Percentiles rank a stretch among this genome's conserved stretches.
Conservation (phyloP, 495 filamentous ascomycete species). For the Xylaria cubensis region DNA sequence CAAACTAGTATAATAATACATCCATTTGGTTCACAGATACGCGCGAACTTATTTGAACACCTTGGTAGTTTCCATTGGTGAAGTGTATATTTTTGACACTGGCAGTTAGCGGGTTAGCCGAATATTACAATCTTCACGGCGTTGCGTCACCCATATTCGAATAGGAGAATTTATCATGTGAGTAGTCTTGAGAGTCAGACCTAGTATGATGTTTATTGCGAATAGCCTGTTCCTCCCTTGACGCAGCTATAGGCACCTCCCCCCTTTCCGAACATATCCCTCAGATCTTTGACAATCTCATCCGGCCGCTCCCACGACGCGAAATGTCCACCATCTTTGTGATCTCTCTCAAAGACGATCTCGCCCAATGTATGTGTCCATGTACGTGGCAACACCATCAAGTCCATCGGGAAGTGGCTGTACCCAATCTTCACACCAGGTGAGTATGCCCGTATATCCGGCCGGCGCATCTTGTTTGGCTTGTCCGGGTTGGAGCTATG, state of each 20-base stretch:
- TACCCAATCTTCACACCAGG: conserved; percentile 61
- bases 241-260: conserved; percentile 40
- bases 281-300: conserved; percentile 60
- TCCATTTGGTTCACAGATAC: neutral
- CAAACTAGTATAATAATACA: neutral
- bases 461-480: conserved; percentile 32
- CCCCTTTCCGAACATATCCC: conserved; percentile 60
- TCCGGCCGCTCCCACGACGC: conserved; percentile 66
- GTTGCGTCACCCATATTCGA: neutral
- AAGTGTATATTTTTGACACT: neutral
- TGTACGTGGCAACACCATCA: conserved; percentile 55
- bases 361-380: conserved; percentile 62
- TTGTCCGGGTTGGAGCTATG: conserved; percentile 34
- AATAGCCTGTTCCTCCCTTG: conserved; percentile 45
- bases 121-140: neutral
- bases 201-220: neutral
- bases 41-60: neutral
- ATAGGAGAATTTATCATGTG: neutral
- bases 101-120: neutral
- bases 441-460: conserved; percentile 38
- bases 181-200: neutral
- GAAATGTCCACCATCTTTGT: conserved; percentile 69
- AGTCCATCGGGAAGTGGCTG: conserved; percentile 61
- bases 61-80: neutral
- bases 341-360: conserved; percentile 61